These are phyloP conservation scores for Aegle marmelos DNA, from an alignment of 345 rosid genomes.

Conservation along the genomic window DNA sequence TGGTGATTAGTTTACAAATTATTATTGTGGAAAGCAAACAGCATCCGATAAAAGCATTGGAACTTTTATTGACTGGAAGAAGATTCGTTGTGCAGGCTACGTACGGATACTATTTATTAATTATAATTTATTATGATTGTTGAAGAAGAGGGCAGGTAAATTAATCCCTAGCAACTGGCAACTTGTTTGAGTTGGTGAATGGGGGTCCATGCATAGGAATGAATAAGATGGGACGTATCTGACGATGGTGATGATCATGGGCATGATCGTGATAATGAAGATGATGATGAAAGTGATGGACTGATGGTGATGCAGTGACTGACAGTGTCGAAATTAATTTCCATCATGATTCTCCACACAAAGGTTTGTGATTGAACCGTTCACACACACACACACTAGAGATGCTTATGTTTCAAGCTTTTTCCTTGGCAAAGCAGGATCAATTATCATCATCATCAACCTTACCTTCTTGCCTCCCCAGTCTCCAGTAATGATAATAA, in stretches of 20 bases:
- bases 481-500: too few relatives aligned
- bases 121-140: neutral
- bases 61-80: neutral
- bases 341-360: neutral
- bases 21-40: neutral
- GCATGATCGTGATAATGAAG: neutral
- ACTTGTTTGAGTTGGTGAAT: neutral
- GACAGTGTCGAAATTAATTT: neutral
- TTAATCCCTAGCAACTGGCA: neutral
- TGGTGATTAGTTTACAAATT: neutral
- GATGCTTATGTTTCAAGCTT: slow-evolving; percentile 7
- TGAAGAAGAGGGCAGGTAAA: neutral
- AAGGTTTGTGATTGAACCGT: neutral
- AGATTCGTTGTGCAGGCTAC: neutral
- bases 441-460: too few relatives aligned
- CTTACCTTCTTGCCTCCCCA: neutral
- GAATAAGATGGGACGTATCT: neutral
- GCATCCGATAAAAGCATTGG: neutral
- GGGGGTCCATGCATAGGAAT: neutral
- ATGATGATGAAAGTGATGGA: neutral
- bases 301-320: neutral
- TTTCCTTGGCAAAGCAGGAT: neutral
- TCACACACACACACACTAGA: neutral
- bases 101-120: too few relatives aligned
- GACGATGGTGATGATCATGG: neutral